These are phyloP conservation scores for Hypoxylon trugodes DNA, from an alignment of 495 filamentous ascomycete genomes.

Conservation along the genomic window DNA sequence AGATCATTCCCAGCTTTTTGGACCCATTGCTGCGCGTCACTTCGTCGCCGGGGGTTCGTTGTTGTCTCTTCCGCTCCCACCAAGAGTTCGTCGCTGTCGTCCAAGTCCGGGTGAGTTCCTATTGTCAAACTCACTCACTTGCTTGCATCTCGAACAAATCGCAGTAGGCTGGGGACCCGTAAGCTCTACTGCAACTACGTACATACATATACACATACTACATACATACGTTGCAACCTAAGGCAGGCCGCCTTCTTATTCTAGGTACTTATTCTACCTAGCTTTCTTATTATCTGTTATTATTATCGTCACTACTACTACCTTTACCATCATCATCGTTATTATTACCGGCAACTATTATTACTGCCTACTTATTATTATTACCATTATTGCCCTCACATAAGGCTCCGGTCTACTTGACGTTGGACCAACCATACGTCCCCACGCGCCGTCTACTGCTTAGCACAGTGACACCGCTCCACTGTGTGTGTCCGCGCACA, in stretches of 20 bases:
- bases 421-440: conserved; percentile 36
- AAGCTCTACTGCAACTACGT: conserved; percentile 11
- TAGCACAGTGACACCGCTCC: conserved; percentile 44
- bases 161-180: conserved; percentile 17
- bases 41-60: conserved; percentile 23
- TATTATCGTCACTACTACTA: conserved; percentile 15
- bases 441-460: conserved; percentile 35
- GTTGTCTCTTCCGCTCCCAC: conserved; percentile 29
- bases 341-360: too few species aligned
- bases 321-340: conserved; percentile 7
- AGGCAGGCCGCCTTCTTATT: neutral
- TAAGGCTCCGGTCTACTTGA: conserved; percentile 14
- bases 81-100: too few species aligned
- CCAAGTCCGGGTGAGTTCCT: conserved; percentile 26
- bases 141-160: conserved; percentile 28
- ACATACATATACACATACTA: conserved; percentile 7
- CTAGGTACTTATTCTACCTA: conserved; percentile 11
- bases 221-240: conserved; percentile 19
- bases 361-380: conserved; percentile 9
- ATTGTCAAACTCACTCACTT: conserved; percentile 28
- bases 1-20: conserved; percentile 36
- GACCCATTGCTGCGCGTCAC: conserved; percentile 42
- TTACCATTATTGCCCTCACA: conserved; percentile 33
- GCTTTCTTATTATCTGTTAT: conserved; percentile 11
- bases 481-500: conserved; percentile 36